Evolutionary conservation across 768 basidiomycete genomes (phyloP), one percentile per base, ranked within the genome.

Genomic region (Rhodotorula sphaerocarpa): DNA sequence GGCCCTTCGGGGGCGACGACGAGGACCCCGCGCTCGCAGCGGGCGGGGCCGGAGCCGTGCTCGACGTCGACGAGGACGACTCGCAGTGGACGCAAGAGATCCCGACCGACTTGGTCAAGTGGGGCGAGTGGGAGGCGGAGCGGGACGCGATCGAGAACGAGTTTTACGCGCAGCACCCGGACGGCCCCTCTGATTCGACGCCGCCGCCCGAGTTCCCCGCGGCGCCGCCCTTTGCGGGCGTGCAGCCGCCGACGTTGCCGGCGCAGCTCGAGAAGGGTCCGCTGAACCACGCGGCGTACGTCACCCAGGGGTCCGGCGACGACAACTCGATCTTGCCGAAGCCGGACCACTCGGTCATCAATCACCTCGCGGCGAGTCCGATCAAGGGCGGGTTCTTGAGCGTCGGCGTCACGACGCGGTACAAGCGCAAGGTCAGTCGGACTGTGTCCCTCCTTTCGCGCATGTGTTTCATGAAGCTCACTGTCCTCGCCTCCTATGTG

Each of bases 241-340:
- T 66, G 3, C 84, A 86, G 27, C 91, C 95, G 3, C 91, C 95
- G 1, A 78, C 81, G 3, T 80, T 97, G 47, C 95, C 95, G 0
- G 78, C 91, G 2, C 90, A 96, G 72, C 78, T 99, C 45, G 92
- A 97, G 72, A 91, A 90, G 71, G 84, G 95, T 52, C 95, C 96
- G 61, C 76, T 99, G 64, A 97, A 97, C 69, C 70, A 70, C 31
- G 71, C 72, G 23, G 68, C 73, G 41, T 67, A 70, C 33, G 73
- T 71, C 18, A 70, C 70, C 31, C 68, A 53, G 53, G 72, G 72
- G 2, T 62, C 59, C 10, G 76, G 71, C 23, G 92, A 97, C 75
- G 92, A 97, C 72, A 86, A 83, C 55, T 86, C 85, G 51, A 90
- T 97, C 59, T 76, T 97, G 66, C 86, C 93, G 21, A 89, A 95